A percentile compares a stretch with the other conserved stretches of the same genome.
These are phyloP conservation scores for Trichosanthes cucumerina DNA, from an alignment of 306 rosid genomes.

Conservation along the genomic window DNA sequence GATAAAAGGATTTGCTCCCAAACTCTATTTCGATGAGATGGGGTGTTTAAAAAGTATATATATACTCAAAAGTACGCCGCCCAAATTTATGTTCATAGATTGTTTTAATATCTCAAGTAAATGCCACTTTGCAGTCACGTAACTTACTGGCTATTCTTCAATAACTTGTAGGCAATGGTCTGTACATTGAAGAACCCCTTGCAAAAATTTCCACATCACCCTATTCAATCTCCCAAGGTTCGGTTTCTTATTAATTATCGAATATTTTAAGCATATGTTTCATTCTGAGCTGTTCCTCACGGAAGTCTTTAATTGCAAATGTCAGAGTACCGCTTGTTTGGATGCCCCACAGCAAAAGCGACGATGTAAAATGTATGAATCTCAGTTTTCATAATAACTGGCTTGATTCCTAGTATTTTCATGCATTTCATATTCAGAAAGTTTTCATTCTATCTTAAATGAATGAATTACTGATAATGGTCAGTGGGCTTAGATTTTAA, in stretches of 20 bases:
- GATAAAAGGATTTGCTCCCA: background rate
- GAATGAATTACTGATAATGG: background rate
- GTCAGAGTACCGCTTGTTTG: conserved; percentile 32
- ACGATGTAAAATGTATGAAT: conserved; percentile 9
- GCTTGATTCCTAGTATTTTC: background rate
- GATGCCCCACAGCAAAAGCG: conserved; percentile 21
- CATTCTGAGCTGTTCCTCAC: background rate
- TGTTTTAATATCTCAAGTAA: background rate
- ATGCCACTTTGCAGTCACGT: conserved; percentile 10
- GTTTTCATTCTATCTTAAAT: background rate
- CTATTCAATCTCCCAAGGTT: conserved; percentile 48
- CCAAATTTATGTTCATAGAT: background rate
- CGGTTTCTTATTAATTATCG: conserved; percentile 6
- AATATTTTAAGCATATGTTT: background rate
- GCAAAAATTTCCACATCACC: conserved; percentile 25
- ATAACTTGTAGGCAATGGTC: conserved; percentile 39
- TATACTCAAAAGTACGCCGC: background rate
- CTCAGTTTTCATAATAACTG: conserved; percentile 32
- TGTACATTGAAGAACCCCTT: conserved; percentile 26
- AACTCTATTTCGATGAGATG: background rate
- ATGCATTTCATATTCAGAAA: background rate
- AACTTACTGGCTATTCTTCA: conserved; percentile 12
- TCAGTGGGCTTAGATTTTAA: background rate
- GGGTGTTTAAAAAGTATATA: background rate
- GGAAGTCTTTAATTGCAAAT: conserved; percentile 10